A percentile compares a stretch with the other conserved stretches of the same genome.
phyloP scores from a whole-genome alignment of 305 asterid species.

The Fraxinus latifolia region DNA sequence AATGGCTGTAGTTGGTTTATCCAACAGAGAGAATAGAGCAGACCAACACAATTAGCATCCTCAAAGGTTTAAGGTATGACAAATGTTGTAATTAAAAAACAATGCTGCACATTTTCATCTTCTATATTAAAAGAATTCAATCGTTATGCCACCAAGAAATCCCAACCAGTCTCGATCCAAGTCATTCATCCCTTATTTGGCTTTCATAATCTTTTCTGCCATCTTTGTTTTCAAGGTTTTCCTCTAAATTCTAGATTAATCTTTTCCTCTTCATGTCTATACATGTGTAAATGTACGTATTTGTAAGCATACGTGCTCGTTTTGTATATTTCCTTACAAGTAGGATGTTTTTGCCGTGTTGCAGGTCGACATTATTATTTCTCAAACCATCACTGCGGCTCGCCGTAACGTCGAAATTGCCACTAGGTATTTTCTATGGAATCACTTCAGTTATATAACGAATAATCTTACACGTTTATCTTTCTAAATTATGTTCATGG shows the following conservation, averaged over 20 bases:
- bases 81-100: conserved; percentile 21
- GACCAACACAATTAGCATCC: conserved; percentile 8
- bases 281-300: neutral
- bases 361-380: conserved; percentile 61
- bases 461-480: neutral
- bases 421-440: conserved; percentile 14
- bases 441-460: neutral
- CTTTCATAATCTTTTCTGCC: conserved; percentile 58
- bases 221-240: conserved; percentile 71
- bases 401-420: conserved; percentile 33
- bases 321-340: neutral
- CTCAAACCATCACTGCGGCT: conserved; percentile 47
- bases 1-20: conserved; percentile 18
- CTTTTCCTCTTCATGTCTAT: neutral
- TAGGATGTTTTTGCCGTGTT: neutral
- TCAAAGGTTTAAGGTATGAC: neutral
- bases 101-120: conserved; percentile 25
- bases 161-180: conserved; percentile 44
- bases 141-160: conserved; percentile 34
- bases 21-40: neutral
- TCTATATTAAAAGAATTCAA: conserved; percentile 23
- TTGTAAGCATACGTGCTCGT: neutral
- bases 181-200: conserved; percentile 52
- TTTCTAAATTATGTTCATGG: neutral
- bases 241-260: neutral